phyloP scores from a whole-genome alignment of 768 basidiomycete genomes.

The Suillus discolor region DNA sequence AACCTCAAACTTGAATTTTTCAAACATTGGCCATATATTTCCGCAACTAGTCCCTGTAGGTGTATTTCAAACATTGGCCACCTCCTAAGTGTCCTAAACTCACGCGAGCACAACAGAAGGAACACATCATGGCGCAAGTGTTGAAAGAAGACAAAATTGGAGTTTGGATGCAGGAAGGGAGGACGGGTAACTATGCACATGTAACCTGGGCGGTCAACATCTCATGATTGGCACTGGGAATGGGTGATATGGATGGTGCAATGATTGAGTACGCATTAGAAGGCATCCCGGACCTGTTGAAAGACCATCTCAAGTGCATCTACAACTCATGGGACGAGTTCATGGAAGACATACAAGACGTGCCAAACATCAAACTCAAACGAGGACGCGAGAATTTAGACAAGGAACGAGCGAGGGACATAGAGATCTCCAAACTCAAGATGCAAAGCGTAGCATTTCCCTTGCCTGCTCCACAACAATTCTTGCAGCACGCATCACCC shows the following conservation, averaged over 20 bases:
- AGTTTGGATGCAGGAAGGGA: too few relatives aligned
- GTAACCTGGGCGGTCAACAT: not conserved
- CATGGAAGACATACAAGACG: not conserved
- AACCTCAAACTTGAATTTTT: not conserved
- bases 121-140: not conserved
- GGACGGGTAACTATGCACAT: constrained; percentile 7
- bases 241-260: not conserved
- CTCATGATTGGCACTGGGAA: not conserved
- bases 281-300: not conserved
- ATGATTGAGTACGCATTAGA: not conserved
- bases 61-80: not conserved
- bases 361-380: not conserved
- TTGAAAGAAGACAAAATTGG: not conserved
- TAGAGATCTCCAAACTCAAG: not conserved
- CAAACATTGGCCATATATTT: not conserved
- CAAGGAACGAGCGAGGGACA: not conserved
- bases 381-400: not conserved
- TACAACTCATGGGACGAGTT: not conserved
- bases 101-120: not conserved
- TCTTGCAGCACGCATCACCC: too few relatives aligned
- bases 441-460: not conserved
- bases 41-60: too few relatives aligned
- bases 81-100: not conserved
- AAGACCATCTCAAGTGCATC: not conserved
- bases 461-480: too few relatives aligned